Evolutionary conservation across 2,329 filamentous ascomycete genomes (phyloP).

Genomic region (Pseudocercospora cruenta): DNA sequence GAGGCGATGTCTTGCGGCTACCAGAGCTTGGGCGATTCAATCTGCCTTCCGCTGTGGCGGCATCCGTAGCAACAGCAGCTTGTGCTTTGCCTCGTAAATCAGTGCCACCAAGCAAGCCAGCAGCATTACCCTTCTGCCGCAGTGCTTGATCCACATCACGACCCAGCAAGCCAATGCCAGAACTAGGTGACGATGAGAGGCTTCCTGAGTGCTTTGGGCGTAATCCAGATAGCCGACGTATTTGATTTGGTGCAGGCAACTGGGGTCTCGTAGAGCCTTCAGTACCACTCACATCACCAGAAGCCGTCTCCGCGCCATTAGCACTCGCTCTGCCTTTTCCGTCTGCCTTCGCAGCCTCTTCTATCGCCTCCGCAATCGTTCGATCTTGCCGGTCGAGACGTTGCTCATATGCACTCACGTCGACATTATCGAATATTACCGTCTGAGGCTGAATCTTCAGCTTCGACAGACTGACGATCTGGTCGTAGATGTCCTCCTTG

Average conservation of each 20-base stretch:
- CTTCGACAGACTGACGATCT: constrained; percentile 73
- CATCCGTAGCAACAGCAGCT: constrained; percentile 67
- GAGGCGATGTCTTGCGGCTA: constrained; percentile 32
- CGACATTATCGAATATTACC: constrained; percentile 82
- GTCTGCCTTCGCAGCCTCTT: constrained; percentile 65
- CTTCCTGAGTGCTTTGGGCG: constrained; percentile 34
- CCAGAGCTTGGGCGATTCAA: constrained; percentile 57
- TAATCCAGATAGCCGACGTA: constrained; percentile 22
- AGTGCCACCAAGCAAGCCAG: constrained; percentile 62
- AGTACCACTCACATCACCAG: constrained; percentile 9
- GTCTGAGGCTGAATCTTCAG: constrained; percentile 82
- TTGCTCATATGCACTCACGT: constrained; percentile 56
- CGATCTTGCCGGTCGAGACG: constrained; percentile 38
- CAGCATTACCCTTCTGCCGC: constrained; percentile 58
- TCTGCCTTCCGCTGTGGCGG: constrained; percentile 66
- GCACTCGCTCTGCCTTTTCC: constrained; percentile 7
- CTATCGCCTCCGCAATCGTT: constrained; percentile 85
- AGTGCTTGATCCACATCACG: constrained; percentile 42
- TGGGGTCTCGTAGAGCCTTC: constrained; percentile 3
- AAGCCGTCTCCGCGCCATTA: background rate
- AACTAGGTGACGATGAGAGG: constrained; percentile 41
- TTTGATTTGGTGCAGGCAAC: constrained; percentile 14
- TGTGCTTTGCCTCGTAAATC: constrained; percentile 61
- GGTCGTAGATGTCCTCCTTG: constrained; percentile 57
- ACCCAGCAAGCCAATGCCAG: constrained; percentile 36